phyloP scores from a whole-genome alignment of 495 filamentous ascomycete genomes.

The Hypoxylon cercidicola region DNA sequence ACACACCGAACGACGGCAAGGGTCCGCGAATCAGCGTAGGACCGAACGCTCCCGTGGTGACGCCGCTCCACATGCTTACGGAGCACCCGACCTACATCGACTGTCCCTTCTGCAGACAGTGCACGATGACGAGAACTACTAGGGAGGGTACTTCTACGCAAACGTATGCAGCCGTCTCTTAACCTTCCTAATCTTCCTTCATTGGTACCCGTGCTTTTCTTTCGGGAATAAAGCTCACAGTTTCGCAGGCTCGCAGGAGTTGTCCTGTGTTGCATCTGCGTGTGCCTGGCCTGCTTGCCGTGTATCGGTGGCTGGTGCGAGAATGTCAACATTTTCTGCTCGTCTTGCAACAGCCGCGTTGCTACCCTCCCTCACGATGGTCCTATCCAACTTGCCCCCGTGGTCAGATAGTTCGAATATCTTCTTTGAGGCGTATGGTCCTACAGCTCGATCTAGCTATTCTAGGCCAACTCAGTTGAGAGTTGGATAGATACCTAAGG shows the following conservation, averaged over 20 bases:
- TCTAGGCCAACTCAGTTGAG: no score
- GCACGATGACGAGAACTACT: slow-evolving; percentile 25
- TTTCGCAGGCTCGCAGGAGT: slow-evolving; percentile 40
- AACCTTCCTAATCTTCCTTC: background rate
- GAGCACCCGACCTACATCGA: slow-evolving; percentile 42
- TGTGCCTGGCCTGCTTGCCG: slow-evolving; percentile 47
- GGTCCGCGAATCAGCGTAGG: slow-evolving; percentile 9
- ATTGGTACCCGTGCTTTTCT: background rate
- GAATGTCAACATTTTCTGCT: slow-evolving; percentile 43
- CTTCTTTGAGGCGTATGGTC: no score
- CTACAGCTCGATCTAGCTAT: no score
- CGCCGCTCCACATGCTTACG: slow-evolving; percentile 41
- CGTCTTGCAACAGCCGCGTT: slow-evolving; percentile 40
- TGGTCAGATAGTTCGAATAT: background rate
- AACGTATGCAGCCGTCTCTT: slow-evolving; percentile 29
- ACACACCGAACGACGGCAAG: background rate
- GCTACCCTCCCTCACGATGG: slow-evolving; percentile 40
- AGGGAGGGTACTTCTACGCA: slow-evolving; percentile 47
- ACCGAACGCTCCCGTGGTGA: slow-evolving; percentile 31
- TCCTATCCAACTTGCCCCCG: slow-evolving; percentile 16
- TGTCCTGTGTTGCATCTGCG: slow-evolving; percentile 46
- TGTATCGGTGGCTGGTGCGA: slow-evolving; percentile 50
- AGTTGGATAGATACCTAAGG: no score
- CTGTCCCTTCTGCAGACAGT: slow-evolving; percentile 47
- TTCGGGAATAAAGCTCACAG: background rate